Evolutionary conservation across 106 monocot genomes (phyloP).

Genomic region (Narthecium ossifragum): DNA sequence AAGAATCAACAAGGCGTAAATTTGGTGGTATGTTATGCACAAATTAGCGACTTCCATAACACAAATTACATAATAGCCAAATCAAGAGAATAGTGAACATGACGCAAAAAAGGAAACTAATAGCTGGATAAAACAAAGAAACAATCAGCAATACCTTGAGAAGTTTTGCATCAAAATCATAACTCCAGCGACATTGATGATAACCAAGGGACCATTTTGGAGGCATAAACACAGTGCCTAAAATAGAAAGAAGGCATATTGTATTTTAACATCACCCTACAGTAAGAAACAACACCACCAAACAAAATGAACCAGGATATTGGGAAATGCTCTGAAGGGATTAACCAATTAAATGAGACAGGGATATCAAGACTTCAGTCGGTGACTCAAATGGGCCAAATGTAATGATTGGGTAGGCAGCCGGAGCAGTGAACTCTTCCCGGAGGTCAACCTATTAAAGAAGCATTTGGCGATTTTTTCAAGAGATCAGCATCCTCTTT

Average conservation of each 20-base stretch:
- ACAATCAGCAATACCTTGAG: no score
- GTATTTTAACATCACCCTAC: no score
- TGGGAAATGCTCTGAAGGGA: not conserved
- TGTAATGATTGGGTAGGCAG: constrained; percentile 54
- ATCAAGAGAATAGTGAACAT: no score
- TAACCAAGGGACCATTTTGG: constrained; percentile 97
- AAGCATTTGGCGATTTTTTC: not conserved
- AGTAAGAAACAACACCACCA: no score
- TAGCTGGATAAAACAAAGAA: no score
- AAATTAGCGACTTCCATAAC: no score
- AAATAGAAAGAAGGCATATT: not conserved
- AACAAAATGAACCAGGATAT: constrained; percentile 3
- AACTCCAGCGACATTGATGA: constrained; percentile 97
- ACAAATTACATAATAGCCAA: no score
- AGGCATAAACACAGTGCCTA: constrained; percentile 98
- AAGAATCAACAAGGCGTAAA: no score
- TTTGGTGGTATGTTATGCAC: no score
- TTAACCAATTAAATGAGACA: constrained; percentile 63
- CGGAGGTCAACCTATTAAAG: constrained; percentile 57
- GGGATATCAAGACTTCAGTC: constrained; percentile 40
- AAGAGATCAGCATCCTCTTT: not conserved
- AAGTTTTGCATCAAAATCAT: constrained; percentile 72
- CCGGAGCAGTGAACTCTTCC: constrained; percentile 34
- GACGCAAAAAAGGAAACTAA: no score
- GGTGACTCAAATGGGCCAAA: constrained; percentile 71